A percentile compares a stretch with the other conserved stretches of the same genome.
Conservation (phyloP, 192 early-diverging fungal species). For the Linnemannia zychae region DNA sequence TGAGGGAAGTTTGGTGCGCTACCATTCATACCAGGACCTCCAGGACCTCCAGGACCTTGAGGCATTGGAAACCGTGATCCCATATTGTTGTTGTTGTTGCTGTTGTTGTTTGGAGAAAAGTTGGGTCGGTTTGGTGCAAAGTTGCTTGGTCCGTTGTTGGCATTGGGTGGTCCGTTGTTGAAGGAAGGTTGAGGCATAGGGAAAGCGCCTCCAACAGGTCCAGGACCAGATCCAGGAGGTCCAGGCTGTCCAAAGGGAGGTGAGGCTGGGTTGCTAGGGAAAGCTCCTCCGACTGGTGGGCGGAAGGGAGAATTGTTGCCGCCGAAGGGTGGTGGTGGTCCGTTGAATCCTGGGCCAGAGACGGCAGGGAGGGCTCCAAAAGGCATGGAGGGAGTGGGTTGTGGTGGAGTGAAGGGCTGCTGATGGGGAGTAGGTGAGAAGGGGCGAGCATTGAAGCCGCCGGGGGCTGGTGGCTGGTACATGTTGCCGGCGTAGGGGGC, state of each 20-base stretch:
- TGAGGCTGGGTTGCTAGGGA: conserved; percentile 10
- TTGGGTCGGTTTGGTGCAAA: conserved; percentile 2
- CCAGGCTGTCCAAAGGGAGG: conserved; percentile 25
- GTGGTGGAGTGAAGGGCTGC: background rate
- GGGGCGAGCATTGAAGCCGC: conserved; percentile 16
- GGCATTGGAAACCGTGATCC: conserved; percentile 17
- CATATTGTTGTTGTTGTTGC: conserved; percentile 27
- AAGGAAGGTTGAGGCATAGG: conserved; percentile 31
- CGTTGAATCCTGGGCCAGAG: conserved; percentile 10
- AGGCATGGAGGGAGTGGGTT: conserved; percentile 1
- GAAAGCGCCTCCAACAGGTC: background rate
- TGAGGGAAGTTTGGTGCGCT: conserved; percentile 16
- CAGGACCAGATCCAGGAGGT: conserved; percentile 13
- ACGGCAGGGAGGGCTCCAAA: conserved; percentile 12
- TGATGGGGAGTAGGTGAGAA: conserved; percentile 6
- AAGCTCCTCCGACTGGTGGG: conserved; percentile 22
- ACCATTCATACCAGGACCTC: background rate
- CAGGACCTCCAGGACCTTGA: conserved; percentile 11
- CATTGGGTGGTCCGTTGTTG: conserved; percentile 18
- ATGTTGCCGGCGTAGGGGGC: conserved; percentile 27
- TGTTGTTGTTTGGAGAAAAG: conserved; percentile 13
- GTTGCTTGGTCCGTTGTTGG: background rate
- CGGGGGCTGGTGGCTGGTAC: conserved; percentile 23
- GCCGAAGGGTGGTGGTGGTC: background rate
- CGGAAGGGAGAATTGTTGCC: conserved; percentile 23